Base-by-base conservation (phyloP, 371 early-diverging fungal genomes). In the Mortierella sp. region DNA sequence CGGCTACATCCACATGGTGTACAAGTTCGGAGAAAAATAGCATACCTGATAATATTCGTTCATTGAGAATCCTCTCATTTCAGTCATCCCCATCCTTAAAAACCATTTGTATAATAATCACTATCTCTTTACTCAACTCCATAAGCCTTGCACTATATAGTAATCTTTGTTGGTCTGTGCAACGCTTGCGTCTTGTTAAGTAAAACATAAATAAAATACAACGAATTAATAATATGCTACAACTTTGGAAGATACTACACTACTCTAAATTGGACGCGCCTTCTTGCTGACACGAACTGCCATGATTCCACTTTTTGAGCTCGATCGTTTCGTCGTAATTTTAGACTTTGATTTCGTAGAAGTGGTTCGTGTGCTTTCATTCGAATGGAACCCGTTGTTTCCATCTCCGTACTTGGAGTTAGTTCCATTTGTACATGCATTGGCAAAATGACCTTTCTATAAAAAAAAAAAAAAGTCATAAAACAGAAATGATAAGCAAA, bases 371-470 rank as follows among this genome's bases (percentile, higher is more conserved):
- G 8, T 50, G 16, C 19, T 19, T 8, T 41, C 60, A 24, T n/a
- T 59, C n/a, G 11, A 43, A 43, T 13, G 43, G 13, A 10, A 10
- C 43, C 43, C 43, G 13, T 5, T 43, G 13, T 5, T 43, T 43
- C 43, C 43, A 10, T 16, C 40, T 50, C 24, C 11, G 53, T 43
- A 32, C 50, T 47, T 19, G n/a, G 61, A 24, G 2, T 36, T 32
- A 33, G 43, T n/a, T 7, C 47, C 38, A 24, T 43, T 47, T 19
- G 69, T 64, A 36, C 76, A 76, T 2, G 58, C 70, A 24, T 63
- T 76, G 0, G 76, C 76, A 69, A 59, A 76, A 58, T 76, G 76
- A 2, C 76, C 76, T 43, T 28, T 57, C 76, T 76, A 45, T 24
- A 53, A 13, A 24, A 53, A 28, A 24, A 53, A 28, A 24, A 53